Base-by-base conservation (phyloP, 2,329 filamentous ascomycete genomes). In the Apiospora pterosperma region DNA sequence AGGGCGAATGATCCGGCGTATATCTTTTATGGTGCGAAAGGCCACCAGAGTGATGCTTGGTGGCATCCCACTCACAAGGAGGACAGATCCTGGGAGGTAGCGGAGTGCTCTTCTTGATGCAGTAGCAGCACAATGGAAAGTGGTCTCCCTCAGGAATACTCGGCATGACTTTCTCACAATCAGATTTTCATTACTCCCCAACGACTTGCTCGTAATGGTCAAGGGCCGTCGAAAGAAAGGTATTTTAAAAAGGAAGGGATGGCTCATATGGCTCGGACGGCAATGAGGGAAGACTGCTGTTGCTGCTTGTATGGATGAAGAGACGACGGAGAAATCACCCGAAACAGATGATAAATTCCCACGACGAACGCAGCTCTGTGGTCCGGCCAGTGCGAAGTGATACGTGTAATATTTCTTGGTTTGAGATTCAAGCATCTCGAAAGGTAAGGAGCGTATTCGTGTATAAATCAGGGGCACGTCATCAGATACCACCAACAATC, bases 101-200 rank as follows among this genome's bases (percentile, higher is more conserved):
- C 59, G 59, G 59, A 28, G 59, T 61, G 59, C 59, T 61, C 59
- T 41, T 28, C 59, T 38, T 38, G 36, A 61, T 41, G 66, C 67
- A 69, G 69, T 69, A 68, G 68, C 66, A 69, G 70, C 68, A 70
- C 48, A 68, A 68, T 70, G 71, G 68, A 69, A 71, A 65, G 36
- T 60, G 58, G 72, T 67, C 68, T 69, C 68, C 66, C 72, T 70
- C 67, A 70, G 68, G 69, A 70, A 73, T 66, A 73, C 68, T 72
- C 69, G 72, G 73, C 69, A 72, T 72, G 72, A 70, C 71, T 72
- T 69, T 66, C 39, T 62, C 39, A 62, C 59, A 69, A 76, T 74
- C 74, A 75, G 69, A 74, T 76, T 76, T 75, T 70, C 70, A 73
- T 75, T 73, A 67, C 69, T 66, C 67, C 70, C 69, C 69, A 66